Base-by-base conservation (phyloP, 345 rosid species). In the Kernera saxatilis region DNA sequence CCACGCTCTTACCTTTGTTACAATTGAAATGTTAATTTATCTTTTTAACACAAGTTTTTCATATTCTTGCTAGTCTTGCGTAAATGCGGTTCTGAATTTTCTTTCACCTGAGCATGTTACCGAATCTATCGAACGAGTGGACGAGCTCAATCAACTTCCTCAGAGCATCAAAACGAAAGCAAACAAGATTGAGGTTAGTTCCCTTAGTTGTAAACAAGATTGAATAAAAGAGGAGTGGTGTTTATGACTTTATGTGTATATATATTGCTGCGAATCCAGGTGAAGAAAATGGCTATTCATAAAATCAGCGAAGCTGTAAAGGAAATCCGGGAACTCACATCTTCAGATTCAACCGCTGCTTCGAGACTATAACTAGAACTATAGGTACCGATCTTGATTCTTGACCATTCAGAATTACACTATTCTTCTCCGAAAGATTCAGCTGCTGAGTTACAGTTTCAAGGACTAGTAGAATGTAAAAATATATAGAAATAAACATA, bases 41-140 rank as follows among this genome's bases (percentile, higher is more conserved):
- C 32, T 35, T 45, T 22, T 22, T 62, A 44, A 69, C 35, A 54
- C 3, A 50, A 45, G 22, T 33, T 58, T 23, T 54, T 23, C 35
- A 11, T 70, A 13, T 61, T 30, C 51, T 62, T 77, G 67, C 55
- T 82, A 91, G 99, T 91, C 99, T 53, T 89, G 99, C 17, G 98
- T 92, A 55, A 89, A 85, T 61, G 92, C 87, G 77, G 89, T 89
- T 52, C 64, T 88, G 87, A 93, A 88, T 74, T 94, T 94, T 41
- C 78, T 92, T 70, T 94, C 99, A 3, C 93, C 92, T 26, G 98
- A 94, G 79, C 93, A 86, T 49, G 88, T 84, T 27, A 53, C 80
- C 0, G 85, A 87, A 58, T 85, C 90, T 78, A 83, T 84, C 48
- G 80, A 80, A 62, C 70, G 89, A 85, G 76, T 71, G 53, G 84